phyloP scores from a whole-genome alignment of 371 early-diverging fungal genomes.

The Mucor piriformis region DNA sequence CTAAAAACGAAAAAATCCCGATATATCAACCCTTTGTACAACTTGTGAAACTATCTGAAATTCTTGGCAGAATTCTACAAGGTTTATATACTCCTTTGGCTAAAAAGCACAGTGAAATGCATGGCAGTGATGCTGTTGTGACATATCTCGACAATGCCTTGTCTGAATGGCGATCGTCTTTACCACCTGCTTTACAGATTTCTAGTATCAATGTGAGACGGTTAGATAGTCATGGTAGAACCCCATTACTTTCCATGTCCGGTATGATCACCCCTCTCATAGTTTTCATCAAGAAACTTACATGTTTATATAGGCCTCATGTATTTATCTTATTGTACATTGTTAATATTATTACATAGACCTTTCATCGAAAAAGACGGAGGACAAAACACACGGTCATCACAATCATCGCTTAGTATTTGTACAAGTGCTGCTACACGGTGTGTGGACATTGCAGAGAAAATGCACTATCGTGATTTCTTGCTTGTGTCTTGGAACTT shows the following conservation, averaged over 20 bases:
- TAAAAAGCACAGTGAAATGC: constrained; percentile 49
- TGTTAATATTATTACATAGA: constrained; percentile 59
- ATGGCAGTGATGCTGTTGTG: constrained; percentile 53
- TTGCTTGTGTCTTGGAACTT: constrained; percentile 53
- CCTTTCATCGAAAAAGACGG: constrained; percentile 54
- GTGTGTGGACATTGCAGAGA: constrained; percentile 46
- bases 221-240: constrained; percentile 32
- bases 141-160: constrained; percentile 44
- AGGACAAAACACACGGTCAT: constrained; percentile 27
- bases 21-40: constrained; percentile 56
- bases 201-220: constrained; percentile 34
- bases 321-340: constrained; percentile 54
- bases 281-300: background rate
- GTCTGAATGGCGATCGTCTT: constrained; percentile 45
- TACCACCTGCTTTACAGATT: constrained; percentile 47
- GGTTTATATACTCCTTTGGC: constrained; percentile 53
- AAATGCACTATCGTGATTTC: constrained; percentile 55
- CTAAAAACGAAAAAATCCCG: constrained; percentile 39
- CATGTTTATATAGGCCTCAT: constrained; percentile 35
- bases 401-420: constrained; percentile 54
- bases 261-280: constrained; percentile 17
- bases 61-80: constrained; percentile 47
- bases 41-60: constrained; percentile 47
- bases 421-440: constrained; percentile 63
- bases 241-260: constrained; percentile 47